Evolutionary conservation across 2,329 filamentous ascomycete genomes (phyloP), one percentile per base, ranked within the genome.

Genomic region (Uncinocarpus reesii): DNA sequence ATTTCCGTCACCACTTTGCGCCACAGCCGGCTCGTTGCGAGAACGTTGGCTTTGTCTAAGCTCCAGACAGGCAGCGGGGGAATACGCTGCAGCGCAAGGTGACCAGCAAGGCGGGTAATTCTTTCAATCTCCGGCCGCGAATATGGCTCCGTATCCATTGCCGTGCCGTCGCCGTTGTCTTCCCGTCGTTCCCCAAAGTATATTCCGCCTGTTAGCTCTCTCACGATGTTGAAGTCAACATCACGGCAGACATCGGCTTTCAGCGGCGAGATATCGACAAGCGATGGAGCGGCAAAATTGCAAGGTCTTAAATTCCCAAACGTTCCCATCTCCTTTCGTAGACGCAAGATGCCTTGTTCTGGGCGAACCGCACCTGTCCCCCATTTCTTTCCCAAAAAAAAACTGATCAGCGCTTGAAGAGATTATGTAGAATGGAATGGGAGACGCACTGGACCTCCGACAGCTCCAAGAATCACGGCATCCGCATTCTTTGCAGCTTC

Each of bases 281-380:
- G 82, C 23, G 80, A 78, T 46, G 90, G 85, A 1, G 88, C 89
- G 43, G 87, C 86, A 72, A 98, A 96, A 77, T 86, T 93, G 77
- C 90, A 96, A 7, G 89, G 90, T 4, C 90, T 83, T 50, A 96
- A 81, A 78, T 96, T 96, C 58, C 89, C 90, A 70, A 93, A 96
- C 49, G 90, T 87, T 62, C 78, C 77, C 76, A 96, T 85, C 70
- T 95, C 86, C 71, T 93, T 95, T 71, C 90, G 87, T 47, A 96
- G 84, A 57, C 75, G 79, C 53, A 96, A 82, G 60, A 96, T 81
- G 53, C 90, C 90, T 71, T 95, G 86, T 67, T 96, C 90, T 1
- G 90, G 90, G 37, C 89, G 86, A 54, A 95, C 83, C 50, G 80
- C 71, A 57, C 86, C 86, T 26, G 87, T 92, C 53, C 89, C 89